Conservation (phyloP, 148 eudicot genomes). For the Heliosperma pusillum region DNA sequence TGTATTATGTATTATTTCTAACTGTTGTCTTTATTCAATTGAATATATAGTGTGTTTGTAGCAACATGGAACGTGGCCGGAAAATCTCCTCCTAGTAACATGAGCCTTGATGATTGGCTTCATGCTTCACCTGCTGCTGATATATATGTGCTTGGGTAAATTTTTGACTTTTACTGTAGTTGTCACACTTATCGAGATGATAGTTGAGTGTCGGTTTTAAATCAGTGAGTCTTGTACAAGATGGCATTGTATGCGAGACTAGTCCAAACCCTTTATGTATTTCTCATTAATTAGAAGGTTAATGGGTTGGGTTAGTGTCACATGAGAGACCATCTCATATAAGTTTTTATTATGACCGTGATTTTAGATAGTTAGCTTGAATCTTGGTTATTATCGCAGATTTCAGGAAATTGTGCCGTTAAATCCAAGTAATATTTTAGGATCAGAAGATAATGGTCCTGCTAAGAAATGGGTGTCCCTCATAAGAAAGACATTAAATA, state of each 20-base stretch:
- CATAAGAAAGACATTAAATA: conserved; percentile 70
- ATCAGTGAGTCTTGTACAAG: not conserved
- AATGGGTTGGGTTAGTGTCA: not conserved
- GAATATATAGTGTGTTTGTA: conserved; percentile 67
- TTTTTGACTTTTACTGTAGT: not conserved
- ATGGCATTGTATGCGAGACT: not conserved
- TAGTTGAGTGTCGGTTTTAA: not conserved
- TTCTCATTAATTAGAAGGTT: not conserved
- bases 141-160: conserved; percentile 95
- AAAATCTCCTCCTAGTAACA: conserved; percentile 71
- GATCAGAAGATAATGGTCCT: conserved; percentile 90
- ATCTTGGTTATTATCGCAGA: conserved; percentile 35
- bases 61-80: conserved; percentile 99
- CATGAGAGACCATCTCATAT: not conserved
- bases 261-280: not conserved
- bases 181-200: not conserved
- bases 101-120: conserved; percentile 91
- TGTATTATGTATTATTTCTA: not conserved
- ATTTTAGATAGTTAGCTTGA: not conserved
- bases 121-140: conserved; percentile 94
- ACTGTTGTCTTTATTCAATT: conserved; percentile 9
- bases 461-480: conserved; percentile 81
- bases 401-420: conserved; percentile 95
- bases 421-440: conserved; percentile 89
- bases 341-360: not conserved